Percentiles rank a stretch among this genome's conserved stretches.
phyloP scores from a whole-genome alignment of 495 filamentous ascomycete genomes.

The Thermothielavioides terrestris region DNA sequence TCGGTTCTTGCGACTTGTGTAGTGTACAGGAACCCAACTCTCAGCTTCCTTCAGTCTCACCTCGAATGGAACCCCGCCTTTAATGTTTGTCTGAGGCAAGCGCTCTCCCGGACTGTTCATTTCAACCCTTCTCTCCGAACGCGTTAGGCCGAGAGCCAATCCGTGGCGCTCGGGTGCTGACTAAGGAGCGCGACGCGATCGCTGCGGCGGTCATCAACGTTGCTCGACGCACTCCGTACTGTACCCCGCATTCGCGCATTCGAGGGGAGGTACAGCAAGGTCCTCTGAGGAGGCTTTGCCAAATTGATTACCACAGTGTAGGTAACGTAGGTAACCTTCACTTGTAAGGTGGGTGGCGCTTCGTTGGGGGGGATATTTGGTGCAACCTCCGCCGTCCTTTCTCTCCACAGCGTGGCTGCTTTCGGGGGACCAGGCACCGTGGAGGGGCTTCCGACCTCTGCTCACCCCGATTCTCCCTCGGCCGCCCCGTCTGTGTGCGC shows the following conservation, averaged over 20 bases:
- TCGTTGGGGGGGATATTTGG: too few species aligned
- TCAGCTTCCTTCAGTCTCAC: background rate
- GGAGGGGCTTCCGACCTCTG: too few species aligned
- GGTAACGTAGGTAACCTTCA: background rate
- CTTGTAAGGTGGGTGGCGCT: too few species aligned
- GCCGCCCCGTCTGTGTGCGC: slow-evolving; percentile 38
- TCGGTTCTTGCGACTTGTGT: background rate
- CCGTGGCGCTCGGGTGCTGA: slow-evolving; percentile 11
- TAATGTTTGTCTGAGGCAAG: background rate
- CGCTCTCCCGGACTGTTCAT: background rate
- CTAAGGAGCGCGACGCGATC: slow-evolving; percentile 26
- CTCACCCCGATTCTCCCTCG: slow-evolving; percentile 29
- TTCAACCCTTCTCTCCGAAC: too few species aligned
- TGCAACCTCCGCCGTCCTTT: too few species aligned
- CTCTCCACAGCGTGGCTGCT: too few species aligned
- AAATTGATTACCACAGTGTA: too few species aligned
- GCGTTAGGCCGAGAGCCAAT: background rate
- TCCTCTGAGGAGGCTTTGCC: background rate
- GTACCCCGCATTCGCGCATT: background rate
- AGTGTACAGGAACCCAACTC: too few species aligned
- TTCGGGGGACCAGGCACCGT: too few species aligned
- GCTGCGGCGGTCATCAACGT: too few species aligned
- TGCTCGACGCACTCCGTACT: slow-evolving; percentile 9
- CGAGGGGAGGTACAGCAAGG: slow-evolving; percentile 1
- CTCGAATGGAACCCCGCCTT: background rate